phyloP scores from a whole-genome alignment of 1,284 basidiomycete species.

The Singerocomus inundabilis region DNA sequence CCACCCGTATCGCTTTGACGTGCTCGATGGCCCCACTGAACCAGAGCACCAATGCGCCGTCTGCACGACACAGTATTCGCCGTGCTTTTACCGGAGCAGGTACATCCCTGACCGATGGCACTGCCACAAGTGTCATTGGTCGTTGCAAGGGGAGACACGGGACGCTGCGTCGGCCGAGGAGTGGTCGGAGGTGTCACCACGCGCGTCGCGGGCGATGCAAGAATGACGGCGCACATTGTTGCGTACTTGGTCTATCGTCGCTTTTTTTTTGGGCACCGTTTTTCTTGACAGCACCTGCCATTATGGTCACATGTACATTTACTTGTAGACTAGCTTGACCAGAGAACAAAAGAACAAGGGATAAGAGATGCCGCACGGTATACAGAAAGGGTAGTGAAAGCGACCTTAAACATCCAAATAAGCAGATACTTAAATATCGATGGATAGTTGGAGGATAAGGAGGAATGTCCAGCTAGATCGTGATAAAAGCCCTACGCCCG shows the following conservation, averaged over 20 bases:
- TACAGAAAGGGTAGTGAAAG: slow-evolving; percentile 24
- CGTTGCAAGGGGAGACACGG: slow-evolving; percentile 9
- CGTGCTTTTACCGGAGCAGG: slow-evolving; percentile 37
- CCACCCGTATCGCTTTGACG: slow-evolving; percentile 18
- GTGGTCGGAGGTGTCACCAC: slow-evolving; percentile 20
- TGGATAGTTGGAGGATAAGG: no score
- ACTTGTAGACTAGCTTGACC: slow-evolving; percentile 29
- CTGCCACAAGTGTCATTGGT: slow-evolving; percentile 59
- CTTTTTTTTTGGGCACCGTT: background rate
- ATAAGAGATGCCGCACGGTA: slow-evolving; percentile 21
- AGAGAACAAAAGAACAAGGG: background rate
- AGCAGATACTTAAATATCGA: slow-evolving; percentile 35
- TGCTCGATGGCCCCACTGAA: slow-evolving; percentile 11
- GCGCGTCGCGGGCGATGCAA: slow-evolving; percentile 17
- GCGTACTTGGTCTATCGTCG: background rate
- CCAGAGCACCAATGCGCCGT: slow-evolving; percentile 30
- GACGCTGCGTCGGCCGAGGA: slow-evolving; percentile 2
- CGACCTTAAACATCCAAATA: slow-evolving; percentile 32
- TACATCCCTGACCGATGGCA: slow-evolving; percentile 37
- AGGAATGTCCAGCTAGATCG: no score
- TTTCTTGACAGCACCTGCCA: slow-evolving; percentile 12
- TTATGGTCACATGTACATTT: slow-evolving; percentile 31
- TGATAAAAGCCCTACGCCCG: slow-evolving; percentile 49
- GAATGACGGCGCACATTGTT: slow-evolving; percentile 8
- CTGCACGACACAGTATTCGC: slow-evolving; percentile 40